A percentile compares a stretch with the other conserved stretches of the same genome.
These are phyloP conservation scores for Aspergillus pseudoterreus DNA, from an alignment of 2,329 filamentous ascomycete genomes.

Conservation along the genomic window DNA sequence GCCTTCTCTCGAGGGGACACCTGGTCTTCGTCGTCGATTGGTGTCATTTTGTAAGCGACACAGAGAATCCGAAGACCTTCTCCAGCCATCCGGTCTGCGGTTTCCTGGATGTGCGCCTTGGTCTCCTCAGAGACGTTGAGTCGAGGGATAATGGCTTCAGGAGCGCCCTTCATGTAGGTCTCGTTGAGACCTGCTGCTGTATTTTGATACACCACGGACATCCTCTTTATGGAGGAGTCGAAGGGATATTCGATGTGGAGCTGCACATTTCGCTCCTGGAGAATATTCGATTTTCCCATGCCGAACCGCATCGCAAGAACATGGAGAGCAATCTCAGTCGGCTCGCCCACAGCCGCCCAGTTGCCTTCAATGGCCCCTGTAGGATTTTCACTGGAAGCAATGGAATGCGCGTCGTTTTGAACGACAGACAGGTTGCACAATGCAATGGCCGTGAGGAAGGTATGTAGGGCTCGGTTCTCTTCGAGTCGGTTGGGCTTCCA, in stretches of 20 bases:
- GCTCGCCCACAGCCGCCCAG: conserved; percentile 60
- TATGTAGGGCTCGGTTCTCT: conserved; percentile 39
- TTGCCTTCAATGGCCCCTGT: conserved; percentile 23
- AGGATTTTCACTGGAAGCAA: conserved; percentile 4
- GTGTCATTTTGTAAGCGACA: conserved; percentile 44
- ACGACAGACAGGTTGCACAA: conserved; percentile 54
- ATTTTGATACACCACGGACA: conserved; percentile 59
- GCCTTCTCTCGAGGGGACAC: conserved; percentile 44
- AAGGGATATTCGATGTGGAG: conserved; percentile 58
- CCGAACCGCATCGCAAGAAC: conserved; percentile 62
- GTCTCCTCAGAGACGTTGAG: conserved; percentile 17
- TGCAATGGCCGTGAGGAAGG: conserved; percentile 52
- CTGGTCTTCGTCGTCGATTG: conserved; percentile 27
- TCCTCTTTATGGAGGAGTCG: conserved; percentile 62
- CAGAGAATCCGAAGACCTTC: conserved; percentile 60
- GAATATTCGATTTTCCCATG: conserved; percentile 43
- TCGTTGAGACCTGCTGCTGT: conserved; percentile 25
- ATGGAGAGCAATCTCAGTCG: conserved; percentile 65
- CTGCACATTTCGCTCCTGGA: conserved; percentile 25
- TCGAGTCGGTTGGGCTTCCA: conserved; percentile 24
- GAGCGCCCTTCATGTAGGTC: conserved; percentile 61
- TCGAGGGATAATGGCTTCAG: conserved; percentile 52
- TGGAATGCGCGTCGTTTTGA: conserved; percentile 33
- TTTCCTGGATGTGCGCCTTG: conserved; percentile 22
- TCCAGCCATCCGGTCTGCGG: conserved; percentile 55